These are phyloP conservation scores for Pleurotus djamor DNA, from an alignment of 768 basidiomycete species.

Conservation along the genomic window DNA sequence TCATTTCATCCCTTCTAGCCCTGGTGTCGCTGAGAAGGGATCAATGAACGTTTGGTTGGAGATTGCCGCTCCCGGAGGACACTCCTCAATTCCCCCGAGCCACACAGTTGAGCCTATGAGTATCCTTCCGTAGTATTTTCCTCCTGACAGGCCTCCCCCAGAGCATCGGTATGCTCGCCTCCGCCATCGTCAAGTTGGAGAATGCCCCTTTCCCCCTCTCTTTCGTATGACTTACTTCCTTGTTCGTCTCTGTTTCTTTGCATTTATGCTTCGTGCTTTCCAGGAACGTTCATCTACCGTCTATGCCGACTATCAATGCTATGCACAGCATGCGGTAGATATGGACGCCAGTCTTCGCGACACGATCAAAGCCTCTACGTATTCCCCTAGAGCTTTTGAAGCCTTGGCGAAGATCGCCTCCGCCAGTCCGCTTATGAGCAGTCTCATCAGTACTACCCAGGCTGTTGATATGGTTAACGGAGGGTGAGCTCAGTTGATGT, in stretches of 20 bases:
- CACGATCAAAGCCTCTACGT: conserved; percentile 42
- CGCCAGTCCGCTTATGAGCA: conserved; percentile 35
- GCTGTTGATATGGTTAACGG: conserved; percentile 70
- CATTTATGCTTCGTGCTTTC: not conserved
- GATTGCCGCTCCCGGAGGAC: conserved; percentile 73
- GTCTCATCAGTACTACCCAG: conserved; percentile 67
- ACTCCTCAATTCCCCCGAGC: conserved; percentile 79
- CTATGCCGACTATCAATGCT: conserved; percentile 62
- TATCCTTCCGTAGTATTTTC: not conserved
- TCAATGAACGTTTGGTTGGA: conserved; percentile 58
- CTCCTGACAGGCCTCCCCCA: conserved; percentile 17
- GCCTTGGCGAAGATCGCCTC: conserved; percentile 45
- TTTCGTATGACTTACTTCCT: conserved; percentile 24
- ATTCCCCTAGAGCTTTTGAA: conserved; percentile 48
- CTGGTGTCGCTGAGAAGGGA: conserved; percentile 76
- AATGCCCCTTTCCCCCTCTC: conserved; percentile 56
- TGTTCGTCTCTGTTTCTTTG: not conserved
- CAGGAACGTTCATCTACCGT: conserved; percentile 56
- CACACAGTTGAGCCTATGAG: conserved; percentile 58
- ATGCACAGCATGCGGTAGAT: conserved; percentile 56
- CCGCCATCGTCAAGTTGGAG: conserved; percentile 68
- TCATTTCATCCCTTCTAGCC: conserved; percentile 16
- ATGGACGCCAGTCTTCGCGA: conserved; percentile 46
- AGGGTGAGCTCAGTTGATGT: conserved; percentile 24
- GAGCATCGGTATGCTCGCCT: conserved; percentile 81